These are phyloP conservation scores for Sporothrix curviconia DNA, from an alignment of 2,329 filamentous ascomycete genomes.

Conservation along the genomic window DNA sequence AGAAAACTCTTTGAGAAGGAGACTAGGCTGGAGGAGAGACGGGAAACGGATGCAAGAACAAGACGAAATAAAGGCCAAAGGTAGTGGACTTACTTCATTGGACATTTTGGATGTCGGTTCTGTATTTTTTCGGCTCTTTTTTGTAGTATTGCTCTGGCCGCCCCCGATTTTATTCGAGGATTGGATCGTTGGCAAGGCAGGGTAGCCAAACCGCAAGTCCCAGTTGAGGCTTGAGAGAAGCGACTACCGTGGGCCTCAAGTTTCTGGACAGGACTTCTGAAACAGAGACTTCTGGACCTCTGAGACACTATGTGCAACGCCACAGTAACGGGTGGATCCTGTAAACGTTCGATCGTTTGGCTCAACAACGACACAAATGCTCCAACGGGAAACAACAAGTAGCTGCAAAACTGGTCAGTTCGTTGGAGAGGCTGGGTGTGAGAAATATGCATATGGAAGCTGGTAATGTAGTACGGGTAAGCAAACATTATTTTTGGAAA, in stretches of 20 bases:
- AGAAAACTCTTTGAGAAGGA: background rate
- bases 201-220: constrained; percentile 11
- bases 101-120: constrained; percentile 34
- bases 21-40: background rate
- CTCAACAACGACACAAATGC: constrained; percentile 23
- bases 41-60: constrained; percentile 11
- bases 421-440: constrained; percentile 5
- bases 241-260: constrained; percentile 18
- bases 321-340: constrained; percentile 22
- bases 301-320: constrained; percentile 25
- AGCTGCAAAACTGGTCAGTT: constrained; percentile 20
- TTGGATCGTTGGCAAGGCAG: constrained; percentile 24
- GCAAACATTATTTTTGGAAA: background rate
- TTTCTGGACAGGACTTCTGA: too few relatives aligned
- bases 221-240: constrained; percentile 3
- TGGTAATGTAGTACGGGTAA: constrained; percentile 1
- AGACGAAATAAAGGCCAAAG: background rate
- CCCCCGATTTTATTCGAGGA: constrained; percentile 11
- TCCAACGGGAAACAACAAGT: constrained; percentile 27
- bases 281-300: constrained; percentile 28
- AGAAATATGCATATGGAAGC: constrained; percentile 11
- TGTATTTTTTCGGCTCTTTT: background rate
- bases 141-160: background rate
- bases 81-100: constrained; percentile 44
- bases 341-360: constrained; percentile 27